phyloP scores from a whole-genome alignment of 1,284 basidiomycete genomes.

The Sphaerobolus stellatus region DNA sequence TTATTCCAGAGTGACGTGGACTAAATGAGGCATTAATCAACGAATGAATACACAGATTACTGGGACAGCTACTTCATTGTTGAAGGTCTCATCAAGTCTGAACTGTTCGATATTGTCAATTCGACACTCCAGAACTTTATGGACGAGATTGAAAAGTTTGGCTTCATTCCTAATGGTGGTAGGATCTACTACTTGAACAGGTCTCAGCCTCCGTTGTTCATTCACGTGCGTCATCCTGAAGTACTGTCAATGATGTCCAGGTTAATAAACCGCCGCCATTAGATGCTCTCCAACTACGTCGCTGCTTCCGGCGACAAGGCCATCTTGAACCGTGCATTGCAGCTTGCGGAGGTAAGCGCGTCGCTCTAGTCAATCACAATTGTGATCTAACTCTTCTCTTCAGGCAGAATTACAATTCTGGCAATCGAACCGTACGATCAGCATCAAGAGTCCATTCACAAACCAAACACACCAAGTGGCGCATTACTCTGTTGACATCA shows the following conservation, averaged over 20 bases:
- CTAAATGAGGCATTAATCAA: too few relatives aligned
- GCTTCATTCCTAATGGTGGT: slow-evolving; percentile 93
- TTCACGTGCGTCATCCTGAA: slow-evolving; percentile 51
- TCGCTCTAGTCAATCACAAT: neutral
- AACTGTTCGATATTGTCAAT: slow-evolving; percentile 72
- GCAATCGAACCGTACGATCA: slow-evolving; percentile 70
- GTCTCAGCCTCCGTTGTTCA: slow-evolving; percentile 87
- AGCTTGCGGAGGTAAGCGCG: slow-evolving; percentile 51
- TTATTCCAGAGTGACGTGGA: too few relatives aligned
- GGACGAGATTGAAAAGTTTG: slow-evolving; percentile 79
- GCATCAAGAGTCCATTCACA: slow-evolving; percentile 73
- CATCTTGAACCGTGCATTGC: slow-evolving; percentile 63
- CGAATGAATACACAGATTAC: slow-evolving; percentile 48
- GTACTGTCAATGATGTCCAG: neutral
- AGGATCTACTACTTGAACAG: slow-evolving; percentile 83
- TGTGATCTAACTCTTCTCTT: neutral
- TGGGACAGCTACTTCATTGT: slow-evolving; percentile 90
- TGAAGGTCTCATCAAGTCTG: slow-evolving; percentile 77
- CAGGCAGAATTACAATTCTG: slow-evolving; percentile 84
- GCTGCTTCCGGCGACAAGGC: slow-evolving; percentile 57
- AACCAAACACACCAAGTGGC: slow-evolving; percentile 65
- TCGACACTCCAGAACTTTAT: slow-evolving; percentile 87
- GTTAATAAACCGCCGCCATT: slow-evolving; percentile 1
- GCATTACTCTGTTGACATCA: slow-evolving; percentile 70
- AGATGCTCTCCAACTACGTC: slow-evolving; percentile 73